Evolutionary conservation across 73 alveolate genomes (phyloP).

Genomic region (Paramecium bursaria): DNA sequence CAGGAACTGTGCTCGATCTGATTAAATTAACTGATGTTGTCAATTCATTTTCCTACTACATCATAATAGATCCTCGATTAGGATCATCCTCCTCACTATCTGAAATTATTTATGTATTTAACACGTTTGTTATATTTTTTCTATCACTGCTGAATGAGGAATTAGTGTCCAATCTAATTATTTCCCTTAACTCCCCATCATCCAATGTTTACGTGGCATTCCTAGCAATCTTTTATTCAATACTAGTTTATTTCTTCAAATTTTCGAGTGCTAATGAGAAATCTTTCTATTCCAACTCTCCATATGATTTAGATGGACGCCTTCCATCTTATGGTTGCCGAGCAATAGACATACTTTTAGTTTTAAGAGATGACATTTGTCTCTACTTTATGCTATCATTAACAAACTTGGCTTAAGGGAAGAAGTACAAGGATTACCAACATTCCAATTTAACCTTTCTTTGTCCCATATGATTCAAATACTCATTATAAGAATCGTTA

Average conservation of each 20-base stretch:
- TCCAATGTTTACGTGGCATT: not conserved
- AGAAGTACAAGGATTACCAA: constrained; percentile 20
- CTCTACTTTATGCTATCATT: too few relatives aligned
- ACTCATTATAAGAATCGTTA: not conserved
- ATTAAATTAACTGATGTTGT: not conserved
- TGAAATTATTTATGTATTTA: too few relatives aligned
- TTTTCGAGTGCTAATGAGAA: not conserved
- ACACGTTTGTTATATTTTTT: too few relatives aligned
- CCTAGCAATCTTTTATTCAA: not conserved
- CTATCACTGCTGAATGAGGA: not conserved
- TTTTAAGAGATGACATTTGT: too few relatives aligned
- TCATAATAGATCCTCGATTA: not conserved
- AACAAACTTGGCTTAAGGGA: not conserved
- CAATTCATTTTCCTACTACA: too few relatives aligned
- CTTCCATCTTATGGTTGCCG: not conserved
- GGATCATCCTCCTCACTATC: not conserved
- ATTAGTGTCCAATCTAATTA: not conserved
- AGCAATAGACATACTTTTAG: not conserved
- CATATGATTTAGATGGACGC: constrained; percentile 12
- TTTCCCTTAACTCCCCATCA: not conserved
- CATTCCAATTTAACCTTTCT: not conserved
- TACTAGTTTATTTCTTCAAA: not conserved
- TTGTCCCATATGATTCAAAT: not conserved
- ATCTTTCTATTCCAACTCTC: not conserved
- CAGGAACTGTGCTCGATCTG: not conserved